phyloP scores from a whole-genome alignment of 495 filamentous ascomycete genomes.

The Penicillium angulare region DNA sequence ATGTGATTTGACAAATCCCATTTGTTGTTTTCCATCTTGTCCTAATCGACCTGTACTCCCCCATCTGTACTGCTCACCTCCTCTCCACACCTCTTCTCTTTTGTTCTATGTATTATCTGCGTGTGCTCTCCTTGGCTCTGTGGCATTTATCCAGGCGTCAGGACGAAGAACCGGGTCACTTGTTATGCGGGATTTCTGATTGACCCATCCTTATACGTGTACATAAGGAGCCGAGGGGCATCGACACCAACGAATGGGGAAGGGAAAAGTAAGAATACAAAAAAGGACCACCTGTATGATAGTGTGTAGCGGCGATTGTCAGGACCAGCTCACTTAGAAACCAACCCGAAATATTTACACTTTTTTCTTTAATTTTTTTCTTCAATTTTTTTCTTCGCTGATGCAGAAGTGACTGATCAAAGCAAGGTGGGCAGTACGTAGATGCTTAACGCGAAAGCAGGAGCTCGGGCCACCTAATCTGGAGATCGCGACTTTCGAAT shows the following conservation, averaged over 20 bases:
- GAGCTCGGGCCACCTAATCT: conserved; percentile 44
- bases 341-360: background rate
- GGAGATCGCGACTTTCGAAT: conserved; percentile 46
- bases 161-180: background rate
- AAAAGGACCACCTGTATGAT: background rate
- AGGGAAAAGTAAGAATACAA: background rate
- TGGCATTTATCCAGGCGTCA: conserved; percentile 16
- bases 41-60: background rate
- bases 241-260: conserved; percentile 3
- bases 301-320: background rate
- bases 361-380: no score
- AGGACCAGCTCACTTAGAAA: background rate
- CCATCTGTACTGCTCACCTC: conserved; percentile 1
- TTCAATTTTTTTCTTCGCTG: no score
- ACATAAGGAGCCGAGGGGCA: conserved; percentile 13
- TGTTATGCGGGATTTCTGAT: background rate
- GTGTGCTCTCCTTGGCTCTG: background rate
- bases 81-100: conserved; percentile 7
- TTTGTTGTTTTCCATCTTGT: background rate
- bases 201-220: conserved; percentile 13
- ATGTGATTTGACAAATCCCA: background rate
- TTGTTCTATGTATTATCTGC: conserved; percentile 2
- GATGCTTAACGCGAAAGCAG: conserved; percentile 21
- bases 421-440: no score
- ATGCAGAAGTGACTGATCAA: no score